Conservation (phyloP, 768 basidiomycete species). For the Pisolithus sp. region DNA sequence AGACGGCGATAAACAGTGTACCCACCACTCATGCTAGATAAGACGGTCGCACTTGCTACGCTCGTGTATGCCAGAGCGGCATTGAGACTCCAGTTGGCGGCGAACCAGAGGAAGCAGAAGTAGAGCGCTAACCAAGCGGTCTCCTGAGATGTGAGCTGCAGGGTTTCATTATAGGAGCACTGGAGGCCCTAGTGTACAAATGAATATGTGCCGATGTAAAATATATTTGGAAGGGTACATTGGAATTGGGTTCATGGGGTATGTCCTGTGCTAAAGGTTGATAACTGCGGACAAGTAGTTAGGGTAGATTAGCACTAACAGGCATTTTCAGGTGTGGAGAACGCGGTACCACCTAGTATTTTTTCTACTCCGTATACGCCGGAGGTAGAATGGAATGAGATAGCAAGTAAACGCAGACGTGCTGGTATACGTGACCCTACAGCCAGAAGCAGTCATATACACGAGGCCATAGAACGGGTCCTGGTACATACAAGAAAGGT, state of each 20-base stretch:
- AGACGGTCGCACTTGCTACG: slow-evolving; percentile 89
- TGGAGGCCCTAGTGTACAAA: slow-evolving; percentile 6
- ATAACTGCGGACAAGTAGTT: slow-evolving; percentile 12
- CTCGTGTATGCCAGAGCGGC: slow-evolving; percentile 80
- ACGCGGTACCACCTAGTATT: neutral
- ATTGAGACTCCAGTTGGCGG: slow-evolving; percentile 90
- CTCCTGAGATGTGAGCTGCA: slow-evolving; percentile 54
- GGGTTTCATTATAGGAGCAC: slow-evolving; percentile 11
- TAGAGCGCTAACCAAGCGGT: slow-evolving; percentile 71
- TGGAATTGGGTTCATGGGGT: slow-evolving; percentile 7
- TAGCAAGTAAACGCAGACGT: slow-evolving; percentile 86
- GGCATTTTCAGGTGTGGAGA: neutral
- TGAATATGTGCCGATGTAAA: neutral
- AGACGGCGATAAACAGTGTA: slow-evolving; percentile 1
- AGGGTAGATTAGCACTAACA: neutral
- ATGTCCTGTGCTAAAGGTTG: slow-evolving; percentile 17
- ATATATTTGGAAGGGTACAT: slow-evolving; percentile 7
- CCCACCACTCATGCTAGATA: slow-evolving; percentile 86
- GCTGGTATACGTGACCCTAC: slow-evolving; percentile 82
- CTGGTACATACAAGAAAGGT: slow-evolving; percentile 67
- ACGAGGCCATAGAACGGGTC: neutral
- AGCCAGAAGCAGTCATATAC: neutral
- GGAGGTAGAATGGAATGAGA: slow-evolving; percentile 55
- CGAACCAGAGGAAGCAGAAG: slow-evolving; percentile 91
- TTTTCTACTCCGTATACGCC: slow-evolving; percentile 16